Percentiles rank a stretch among this genome's conserved stretches.
Evolutionary conservation across 345 rosid genomes (phyloP).

Genomic region (Dipteronia sinensis): DNA sequence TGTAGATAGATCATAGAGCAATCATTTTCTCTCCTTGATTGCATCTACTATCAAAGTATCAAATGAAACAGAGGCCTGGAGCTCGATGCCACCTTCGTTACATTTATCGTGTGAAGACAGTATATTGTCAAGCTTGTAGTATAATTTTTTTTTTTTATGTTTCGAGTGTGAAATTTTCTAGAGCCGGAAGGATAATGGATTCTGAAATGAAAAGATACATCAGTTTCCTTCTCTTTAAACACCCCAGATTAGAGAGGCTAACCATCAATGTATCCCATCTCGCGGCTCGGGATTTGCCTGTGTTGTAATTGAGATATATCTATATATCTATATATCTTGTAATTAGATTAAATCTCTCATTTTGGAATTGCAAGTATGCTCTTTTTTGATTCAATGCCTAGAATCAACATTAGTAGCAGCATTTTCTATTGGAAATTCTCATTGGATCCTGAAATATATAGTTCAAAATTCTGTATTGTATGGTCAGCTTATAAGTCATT

Average conservation of each 20-base stretch:
- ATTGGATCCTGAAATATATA: not conserved
- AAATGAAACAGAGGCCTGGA: constrained; percentile 27
- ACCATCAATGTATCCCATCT: constrained; percentile 28
- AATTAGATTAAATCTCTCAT: constrained; percentile 38
- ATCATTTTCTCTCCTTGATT: constrained; percentile 29
- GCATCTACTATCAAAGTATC: constrained; percentile 25
- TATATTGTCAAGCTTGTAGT: constrained; percentile 31
- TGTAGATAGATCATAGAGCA: constrained; percentile 26
- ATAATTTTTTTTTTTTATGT: constrained; percentile 13
- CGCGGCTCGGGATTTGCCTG: constrained; percentile 27
- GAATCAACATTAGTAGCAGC: not conserved
- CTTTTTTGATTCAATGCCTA: not conserved
- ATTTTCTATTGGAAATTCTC: not conserved
- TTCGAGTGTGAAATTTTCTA: constrained; percentile 29
- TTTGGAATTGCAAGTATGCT: constrained; percentile 17
- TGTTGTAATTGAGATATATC: constrained; percentile 34
- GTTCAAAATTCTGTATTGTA: not conserved
- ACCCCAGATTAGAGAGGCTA: constrained; percentile 42
- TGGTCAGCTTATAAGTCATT: not conserved
- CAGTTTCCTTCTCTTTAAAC: constrained; percentile 19
- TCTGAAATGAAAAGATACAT: not conserved
- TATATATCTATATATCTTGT: constrained; percentile 27
- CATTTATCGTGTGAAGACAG: constrained; percentile 28
- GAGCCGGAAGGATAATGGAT: constrained; percentile 20
- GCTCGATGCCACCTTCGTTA: constrained; percentile 22